phyloP scores from a whole-genome alignment of 2,329 filamentous ascomycete genomes.

The Cladosporium sp. region DNA sequence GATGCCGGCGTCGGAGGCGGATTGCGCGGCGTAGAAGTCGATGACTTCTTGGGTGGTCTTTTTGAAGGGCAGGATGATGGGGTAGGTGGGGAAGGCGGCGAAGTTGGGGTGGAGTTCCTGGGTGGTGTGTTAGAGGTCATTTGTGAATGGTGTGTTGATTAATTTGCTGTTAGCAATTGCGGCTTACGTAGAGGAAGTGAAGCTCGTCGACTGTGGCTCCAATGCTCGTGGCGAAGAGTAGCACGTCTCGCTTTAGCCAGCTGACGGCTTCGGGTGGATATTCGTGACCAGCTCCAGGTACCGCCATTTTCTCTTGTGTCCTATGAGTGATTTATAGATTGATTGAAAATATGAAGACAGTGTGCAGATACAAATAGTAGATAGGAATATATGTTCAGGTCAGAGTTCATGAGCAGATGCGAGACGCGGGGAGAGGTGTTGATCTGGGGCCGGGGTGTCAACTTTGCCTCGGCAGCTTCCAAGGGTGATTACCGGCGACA shows the following conservation, averaged over 20 bases:
- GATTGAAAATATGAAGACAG: too few relatives aligned
- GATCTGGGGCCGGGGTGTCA: too few relatives aligned
- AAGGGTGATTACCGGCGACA: too few relatives aligned
- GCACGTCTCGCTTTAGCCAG: slow-evolving; percentile 81
- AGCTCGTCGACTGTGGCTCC: slow-evolving; percentile 80
- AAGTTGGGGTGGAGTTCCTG: slow-evolving; percentile 86
- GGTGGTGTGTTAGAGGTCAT: not conserved
- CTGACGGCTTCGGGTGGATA: slow-evolving; percentile 69
- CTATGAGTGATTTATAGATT: too few relatives aligned
- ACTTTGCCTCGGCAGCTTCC: too few relatives aligned
- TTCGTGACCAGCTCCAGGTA: slow-evolving; percentile 65
- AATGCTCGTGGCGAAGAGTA: slow-evolving; percentile 88
- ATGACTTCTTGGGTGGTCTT: slow-evolving; percentile 67
- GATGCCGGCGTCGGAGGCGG: slow-evolving; percentile 52
- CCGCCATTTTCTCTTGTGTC: not conserved
- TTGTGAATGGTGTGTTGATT: not conserved
- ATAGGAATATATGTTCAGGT: too few relatives aligned
- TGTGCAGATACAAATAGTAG: too few relatives aligned
- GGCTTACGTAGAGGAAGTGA: slow-evolving; percentile 81
- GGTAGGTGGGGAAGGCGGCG: slow-evolving; percentile 81
- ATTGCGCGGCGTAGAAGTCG: slow-evolving; percentile 73
- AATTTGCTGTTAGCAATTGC: not conserved
- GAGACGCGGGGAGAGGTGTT: too few relatives aligned
- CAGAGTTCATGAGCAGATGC: too few relatives aligned
- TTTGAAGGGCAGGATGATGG: slow-evolving; percentile 80